Base-by-base conservation (phyloP, 768 basidiomycete genomes). In the Mycena vitilis region DNA sequence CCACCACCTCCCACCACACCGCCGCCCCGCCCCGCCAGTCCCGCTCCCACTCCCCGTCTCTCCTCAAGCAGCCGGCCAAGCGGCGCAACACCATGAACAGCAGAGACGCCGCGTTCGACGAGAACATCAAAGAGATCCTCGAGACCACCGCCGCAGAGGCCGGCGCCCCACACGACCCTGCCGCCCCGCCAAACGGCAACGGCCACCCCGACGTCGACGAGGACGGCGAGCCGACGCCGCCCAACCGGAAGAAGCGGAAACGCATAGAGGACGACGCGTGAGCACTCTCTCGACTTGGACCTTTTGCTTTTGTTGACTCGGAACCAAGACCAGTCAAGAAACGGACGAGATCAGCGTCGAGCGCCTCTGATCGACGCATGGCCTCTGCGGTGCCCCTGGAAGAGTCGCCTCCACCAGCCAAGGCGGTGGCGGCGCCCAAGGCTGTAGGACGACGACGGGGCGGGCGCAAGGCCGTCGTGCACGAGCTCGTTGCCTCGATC, bases 81-180 rank as follows among this genome's bases (percentile, higher is more conserved):
- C 89, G 95, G 60, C 86, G 98, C 68, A 95, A 95, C 74, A 99
- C 98, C 58, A 97, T 99, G 95, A 99, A 99, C 78, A 96, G 95
- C 75, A 85, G 97, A 65, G 97, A 98, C 78, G 95, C 96, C 18
- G 92, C 91, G 15, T 96, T 95, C 76, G 96, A 97, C 76, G 93
- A 96, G 75, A 95, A 91, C 75, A 77, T 93, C 63, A 91, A 92
- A 77, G 91, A 92, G 74, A 81, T 92, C 60, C 89, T 94, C 58
- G 89, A 91, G 73, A 88, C 87, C 45, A 90, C 90, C 22, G 91
- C 91, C 30, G 88, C 89, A 8, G 91, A 92, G 76, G 91, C 90
- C 5, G 87, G 87, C 56, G 86, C 85, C 37, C 81, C 78, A 11
- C 81, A 85, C 56, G 87, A 87, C 47, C 75, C 80, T n/a, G 77